These are phyloP conservation scores for Kalmusia sp. DNA, from an alignment of 2,329 filamentous ascomycete genomes.

Conservation along the genomic window DNA sequence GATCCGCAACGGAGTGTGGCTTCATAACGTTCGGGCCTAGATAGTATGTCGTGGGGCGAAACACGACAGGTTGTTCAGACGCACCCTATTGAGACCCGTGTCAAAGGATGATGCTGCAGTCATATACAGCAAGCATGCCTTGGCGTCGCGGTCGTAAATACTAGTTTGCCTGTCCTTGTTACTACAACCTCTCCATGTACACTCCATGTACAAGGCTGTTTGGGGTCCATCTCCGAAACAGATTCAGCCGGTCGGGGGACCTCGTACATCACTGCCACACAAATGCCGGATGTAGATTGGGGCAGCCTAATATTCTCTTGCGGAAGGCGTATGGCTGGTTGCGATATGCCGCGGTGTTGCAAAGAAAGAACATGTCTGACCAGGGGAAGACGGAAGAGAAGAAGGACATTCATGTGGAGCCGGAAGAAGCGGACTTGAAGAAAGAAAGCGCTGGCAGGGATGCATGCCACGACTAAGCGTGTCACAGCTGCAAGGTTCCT, in stretches of 20 bases:
- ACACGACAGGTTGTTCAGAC: slow-evolving; percentile 16
- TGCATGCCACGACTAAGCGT: slow-evolving; percentile 18
- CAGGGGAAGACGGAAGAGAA: slow-evolving; percentile 15
- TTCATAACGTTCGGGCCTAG: slow-evolving; percentile 14
- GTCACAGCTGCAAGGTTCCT: slow-evolving; percentile 20
- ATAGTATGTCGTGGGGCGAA: slow-evolving; percentile 11
- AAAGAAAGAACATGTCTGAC: slow-evolving; percentile 19
- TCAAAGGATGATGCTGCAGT: slow-evolving; percentile 20
- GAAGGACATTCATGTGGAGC: slow-evolving; percentile 23
- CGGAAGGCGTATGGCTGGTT: slow-evolving; percentile 19
- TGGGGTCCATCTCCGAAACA: slow-evolving; percentile 23
- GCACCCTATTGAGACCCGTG: slow-evolving; percentile 15
- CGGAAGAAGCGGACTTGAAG: slow-evolving; percentile 24
- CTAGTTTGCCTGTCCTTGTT: background rate
- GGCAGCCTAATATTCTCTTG: slow-evolving; percentile 16
- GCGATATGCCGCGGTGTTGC: slow-evolving; percentile 20
- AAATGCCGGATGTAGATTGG: slow-evolving; percentile 12
- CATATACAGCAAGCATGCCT: slow-evolving; percentile 18
- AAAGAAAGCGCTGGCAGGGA: slow-evolving; percentile 21
- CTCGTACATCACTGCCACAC: slow-evolving; percentile 13
- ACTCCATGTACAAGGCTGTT: slow-evolving; percentile 16
- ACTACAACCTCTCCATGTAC: slow-evolving; percentile 10
- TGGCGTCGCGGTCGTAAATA: slow-evolving; percentile 18
- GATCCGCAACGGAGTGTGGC: background rate
- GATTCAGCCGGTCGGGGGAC: slow-evolving; percentile 23